A percentile compares a stretch with the other conserved stretches of the same genome.
Conservation (phyloP, 371 early-diverging fungal species). For the Mucor mucedo region DNA sequence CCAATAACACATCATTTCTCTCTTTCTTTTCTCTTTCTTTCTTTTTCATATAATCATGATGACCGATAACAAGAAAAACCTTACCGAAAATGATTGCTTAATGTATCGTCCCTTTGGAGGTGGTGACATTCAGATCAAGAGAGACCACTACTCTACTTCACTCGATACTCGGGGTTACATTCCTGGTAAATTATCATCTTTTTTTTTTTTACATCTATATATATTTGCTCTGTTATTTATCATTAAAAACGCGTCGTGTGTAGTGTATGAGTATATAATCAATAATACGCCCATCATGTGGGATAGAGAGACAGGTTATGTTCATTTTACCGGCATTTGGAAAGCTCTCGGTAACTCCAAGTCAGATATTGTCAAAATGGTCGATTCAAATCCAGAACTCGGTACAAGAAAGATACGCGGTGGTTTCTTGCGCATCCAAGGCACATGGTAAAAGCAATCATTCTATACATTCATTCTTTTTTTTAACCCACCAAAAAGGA, state of each 20-base stretch:
- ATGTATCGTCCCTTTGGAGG: slow-evolving; percentile 17
- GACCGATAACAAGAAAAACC: slow-evolving; percentile 9
- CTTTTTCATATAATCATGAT: neutral
- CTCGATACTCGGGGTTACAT: slow-evolving; percentile 71
- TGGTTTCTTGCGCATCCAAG: slow-evolving; percentile 74
- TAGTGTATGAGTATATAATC: slow-evolving; percentile 70
- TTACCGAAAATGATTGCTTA: slow-evolving; percentile 12
- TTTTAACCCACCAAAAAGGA: slow-evolving; percentile 31
- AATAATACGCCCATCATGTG: slow-evolving; percentile 72
- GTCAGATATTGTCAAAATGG: slow-evolving; percentile 70
- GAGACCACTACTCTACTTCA: slow-evolving; percentile 60
- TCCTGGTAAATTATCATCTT: slow-evolving; percentile 53
- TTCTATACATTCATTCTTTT: neutral
- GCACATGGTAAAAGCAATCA: slow-evolving; percentile 57
- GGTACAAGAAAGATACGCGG: slow-evolving; percentile 71
- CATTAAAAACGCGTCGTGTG: neutral
- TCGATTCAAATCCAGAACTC: slow-evolving; percentile 68
- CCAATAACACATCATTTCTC: slow-evolving; percentile 1
- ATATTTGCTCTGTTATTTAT: neutral
- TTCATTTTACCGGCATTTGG: slow-evolving; percentile 80
- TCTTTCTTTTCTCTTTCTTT: slow-evolving; percentile 2
- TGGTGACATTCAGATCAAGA: slow-evolving; percentile 9
- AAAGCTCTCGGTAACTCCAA: slow-evolving; percentile 73
- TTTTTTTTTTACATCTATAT: too few relatives aligned
- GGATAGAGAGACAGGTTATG: slow-evolving; percentile 73